phyloP scores from a whole-genome alignment of 805 yeast genomes.

The Saccharomycopsis fermentans region DNA sequence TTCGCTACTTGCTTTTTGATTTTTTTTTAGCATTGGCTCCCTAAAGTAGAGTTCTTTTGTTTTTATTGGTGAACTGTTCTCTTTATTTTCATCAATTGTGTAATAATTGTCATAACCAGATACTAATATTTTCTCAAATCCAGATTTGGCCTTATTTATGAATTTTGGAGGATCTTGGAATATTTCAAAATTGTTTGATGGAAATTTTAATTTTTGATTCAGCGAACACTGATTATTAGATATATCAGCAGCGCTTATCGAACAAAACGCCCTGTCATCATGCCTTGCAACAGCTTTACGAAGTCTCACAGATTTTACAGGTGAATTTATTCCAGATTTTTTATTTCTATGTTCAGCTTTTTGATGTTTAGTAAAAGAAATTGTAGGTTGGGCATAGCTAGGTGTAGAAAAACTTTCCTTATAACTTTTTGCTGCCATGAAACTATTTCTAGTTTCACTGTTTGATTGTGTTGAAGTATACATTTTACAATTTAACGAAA shows the following conservation, averaged over 20 bases:
- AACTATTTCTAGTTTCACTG: background rate
- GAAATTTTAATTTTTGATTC: background rate
- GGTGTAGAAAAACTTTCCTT: slow-evolving; percentile 9
- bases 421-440: background rate
- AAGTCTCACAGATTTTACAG: background rate
- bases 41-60: background rate
- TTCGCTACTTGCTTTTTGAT: background rate
- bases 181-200: background rate
- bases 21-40: slow-evolving; percentile 3
- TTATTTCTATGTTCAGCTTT: background rate
- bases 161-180: background rate
- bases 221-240: background rate
- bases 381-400: slow-evolving; percentile 21
- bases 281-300: background rate
- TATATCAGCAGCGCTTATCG: background rate
- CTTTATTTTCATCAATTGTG: slow-evolving; percentile 11
- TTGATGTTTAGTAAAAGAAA: slow-evolving; percentile 14
- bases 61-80: slow-evolving; percentile 5
- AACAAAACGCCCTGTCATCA: background rate
- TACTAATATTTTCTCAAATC: background rate
- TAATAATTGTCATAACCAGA: background rate
- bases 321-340: background rate
- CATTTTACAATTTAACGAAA: background rate
- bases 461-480: background rate
- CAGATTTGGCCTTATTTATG: background rate